Conservation (phyloP, 2,329 filamentous ascomycete genomes). For the Apiospora rasikravindrae region DNA sequence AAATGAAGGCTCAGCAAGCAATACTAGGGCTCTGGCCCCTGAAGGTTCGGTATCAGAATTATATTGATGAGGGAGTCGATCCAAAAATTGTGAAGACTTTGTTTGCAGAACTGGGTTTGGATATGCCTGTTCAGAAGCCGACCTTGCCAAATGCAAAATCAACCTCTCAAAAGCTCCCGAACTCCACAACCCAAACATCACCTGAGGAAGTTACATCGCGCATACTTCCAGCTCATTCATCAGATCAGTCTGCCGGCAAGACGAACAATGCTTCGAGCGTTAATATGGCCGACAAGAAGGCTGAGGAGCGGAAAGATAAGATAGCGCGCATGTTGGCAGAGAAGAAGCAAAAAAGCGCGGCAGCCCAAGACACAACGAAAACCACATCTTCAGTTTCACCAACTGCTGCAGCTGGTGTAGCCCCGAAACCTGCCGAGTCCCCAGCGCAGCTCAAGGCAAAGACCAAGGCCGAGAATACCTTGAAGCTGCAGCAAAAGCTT, state of each 20-base stretch:
- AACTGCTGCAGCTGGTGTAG: slow-evolving; percentile 20
- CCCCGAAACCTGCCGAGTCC: slow-evolving; percentile 21
- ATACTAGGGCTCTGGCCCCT: slow-evolving; percentile 68
- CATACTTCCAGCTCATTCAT: neutral
- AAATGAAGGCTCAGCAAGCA: slow-evolving; percentile 68
- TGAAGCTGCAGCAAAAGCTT: slow-evolving; percentile 76
- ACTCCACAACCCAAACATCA: slow-evolving; percentile 19
- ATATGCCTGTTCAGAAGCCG: slow-evolving; percentile 42
- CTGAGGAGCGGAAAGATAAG: slow-evolving; percentile 42
- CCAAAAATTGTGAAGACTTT: slow-evolving; percentile 64
- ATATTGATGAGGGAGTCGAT: slow-evolving; percentile 76
- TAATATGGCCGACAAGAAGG: slow-evolving; percentile 34
- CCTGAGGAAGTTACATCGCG: slow-evolving; percentile 19
- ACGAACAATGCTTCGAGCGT: slow-evolving; percentile 21
- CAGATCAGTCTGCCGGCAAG: slow-evolving; percentile 5
- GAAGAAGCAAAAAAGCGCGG: slow-evolving; percentile 37
- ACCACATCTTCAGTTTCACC: slow-evolving; percentile 27
- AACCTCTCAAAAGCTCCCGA: neutral
- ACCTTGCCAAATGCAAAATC: neutral
- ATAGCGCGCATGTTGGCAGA: slow-evolving; percentile 41
- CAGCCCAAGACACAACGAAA: slow-evolving; percentile 22
- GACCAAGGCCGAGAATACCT: slow-evolving; percentile 67
- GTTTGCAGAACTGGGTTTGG: slow-evolving; percentile 72
- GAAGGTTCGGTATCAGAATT: slow-evolving; percentile 75
- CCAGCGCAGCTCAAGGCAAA: slow-evolving; percentile 50